Evolutionary conservation across 768 basidiomycete species (phyloP).

Genomic region (Pleurotus tuber-regium): DNA sequence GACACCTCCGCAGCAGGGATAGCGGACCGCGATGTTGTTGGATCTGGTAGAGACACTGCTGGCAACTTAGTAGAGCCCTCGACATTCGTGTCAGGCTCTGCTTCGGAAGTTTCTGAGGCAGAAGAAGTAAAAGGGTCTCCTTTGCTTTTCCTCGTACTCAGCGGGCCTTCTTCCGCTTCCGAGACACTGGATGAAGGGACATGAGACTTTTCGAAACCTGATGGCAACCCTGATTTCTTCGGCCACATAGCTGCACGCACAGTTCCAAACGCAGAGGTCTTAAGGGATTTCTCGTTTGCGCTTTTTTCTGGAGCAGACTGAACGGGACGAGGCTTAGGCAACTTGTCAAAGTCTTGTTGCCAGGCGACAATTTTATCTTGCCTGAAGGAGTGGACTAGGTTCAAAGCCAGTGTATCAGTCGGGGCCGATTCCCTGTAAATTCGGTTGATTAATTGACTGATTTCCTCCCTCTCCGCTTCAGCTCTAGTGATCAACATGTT

Average conservation of each 20-base stretch:
- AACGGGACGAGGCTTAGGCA: constrained; percentile 67
- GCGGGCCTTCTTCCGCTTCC: constrained; percentile 65
- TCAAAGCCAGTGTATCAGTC: constrained; percentile 85
- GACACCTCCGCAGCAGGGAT: constrained; percentile 2
- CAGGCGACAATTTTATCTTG: constrained; percentile 97
- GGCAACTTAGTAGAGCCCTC: not conserved
- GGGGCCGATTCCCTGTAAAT: constrained; percentile 80
- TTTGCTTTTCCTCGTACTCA: constrained; percentile 37
- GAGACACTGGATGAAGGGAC: constrained; percentile 66
- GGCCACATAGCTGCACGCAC: constrained; percentile 69
- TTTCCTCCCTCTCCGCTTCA: constrained; percentile 71
- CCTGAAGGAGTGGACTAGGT: constrained; percentile 78
- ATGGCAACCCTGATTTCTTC: constrained; percentile 51
- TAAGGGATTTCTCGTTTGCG: constrained; percentile 44
- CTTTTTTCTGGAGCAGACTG: constrained; percentile 23
- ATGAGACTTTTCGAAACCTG: constrained; percentile 51
- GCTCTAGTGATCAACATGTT: constrained; percentile 69
- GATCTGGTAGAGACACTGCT: no score
- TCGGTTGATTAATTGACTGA: constrained; percentile 67
- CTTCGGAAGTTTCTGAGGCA: constrained; percentile 70
- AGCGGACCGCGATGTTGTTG: constrained; percentile 4
- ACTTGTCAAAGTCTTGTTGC: constrained; percentile 88
- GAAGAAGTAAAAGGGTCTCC: constrained; percentile 62
- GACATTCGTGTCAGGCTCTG: constrained; percentile 37
- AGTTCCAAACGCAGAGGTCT: constrained; percentile 64